Evolutionary conservation across 169 alveolate genomes (phyloP), one percentile per base, ranked within the genome.

Genomic region (Eimeria tenella): DNA sequence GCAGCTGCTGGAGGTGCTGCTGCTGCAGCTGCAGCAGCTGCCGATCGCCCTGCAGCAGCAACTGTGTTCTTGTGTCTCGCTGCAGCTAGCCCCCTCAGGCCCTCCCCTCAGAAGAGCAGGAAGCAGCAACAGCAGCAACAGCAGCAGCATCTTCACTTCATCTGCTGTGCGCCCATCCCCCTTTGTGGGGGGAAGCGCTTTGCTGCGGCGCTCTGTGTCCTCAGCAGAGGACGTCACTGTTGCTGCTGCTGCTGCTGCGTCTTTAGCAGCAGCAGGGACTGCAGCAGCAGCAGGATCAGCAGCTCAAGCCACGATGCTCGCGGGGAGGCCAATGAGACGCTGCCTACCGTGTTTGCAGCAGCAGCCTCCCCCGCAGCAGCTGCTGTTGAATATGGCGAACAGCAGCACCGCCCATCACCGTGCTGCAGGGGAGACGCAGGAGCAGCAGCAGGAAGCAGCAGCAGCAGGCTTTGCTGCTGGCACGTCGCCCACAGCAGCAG

Each of bases 21-120:
- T 82, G 75, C 71, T 53, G 23, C 75, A 53, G 75, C 90, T 55
- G 90, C 74, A 56, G 90, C 90, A 25, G 90, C 90, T 82, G 53
- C 74, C 90, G 1, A 52, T 1, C 55, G 75, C 42, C 60, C 58
- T 58, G 62, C 90, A 82, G 74, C 75, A 82, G 90, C 23, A 25
- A 0, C 23, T 82, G 0, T 82, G 71, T 31, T 25, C 74, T 19
- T 77, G 50, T 11, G 55, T 77, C 21, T 31, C 68, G 25, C 55
- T 77, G 49, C 86, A 77, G 86, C 65, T 77, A 19, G 31, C 50
- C 3, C 86, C 50, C 17, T 49, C 55, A 17, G 68, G 68, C 13
- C 65, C 86, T 4, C 58, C 49, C 5, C 49, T 31, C 13, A 77
- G 49, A 19, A 13, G 31, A 13, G 19, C 15, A 13, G 11, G 62